Percentiles rank a stretch among this genome's conserved stretches.
Evolutionary conservation across 2,329 filamentous ascomycete species (phyloP).

Genomic region (Cryphonectria japonica): DNA sequence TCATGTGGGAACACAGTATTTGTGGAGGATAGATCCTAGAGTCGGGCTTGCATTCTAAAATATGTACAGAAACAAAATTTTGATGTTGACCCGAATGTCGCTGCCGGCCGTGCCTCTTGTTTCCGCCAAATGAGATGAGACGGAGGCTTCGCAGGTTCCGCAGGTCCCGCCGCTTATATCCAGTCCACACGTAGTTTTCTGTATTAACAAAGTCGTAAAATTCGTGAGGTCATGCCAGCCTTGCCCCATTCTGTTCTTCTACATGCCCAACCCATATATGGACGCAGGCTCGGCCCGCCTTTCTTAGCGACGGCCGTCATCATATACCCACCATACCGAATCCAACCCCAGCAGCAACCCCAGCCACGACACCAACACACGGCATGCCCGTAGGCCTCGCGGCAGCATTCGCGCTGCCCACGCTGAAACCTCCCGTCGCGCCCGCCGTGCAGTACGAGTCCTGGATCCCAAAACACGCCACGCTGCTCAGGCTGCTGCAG

Average conservation of each 20-base stretch:
- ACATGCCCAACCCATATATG: no score
- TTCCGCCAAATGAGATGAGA: not conserved
- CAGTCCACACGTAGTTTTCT: not conserved
- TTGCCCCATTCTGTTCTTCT: not conserved
- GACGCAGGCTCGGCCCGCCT: not conserved
- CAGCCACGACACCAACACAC: conserved; percentile 33
- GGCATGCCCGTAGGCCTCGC: conserved; percentile 34
- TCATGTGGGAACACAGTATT: not conserved
- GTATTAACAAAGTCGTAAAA: not conserved
- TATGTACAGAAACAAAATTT: not conserved
- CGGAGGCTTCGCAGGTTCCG: not conserved
- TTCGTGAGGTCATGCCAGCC: not conserved
- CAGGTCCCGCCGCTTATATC: not conserved
- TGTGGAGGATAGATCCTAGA: not conserved
- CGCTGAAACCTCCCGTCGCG: conserved; percentile 35
- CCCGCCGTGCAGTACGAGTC: conserved; percentile 45
- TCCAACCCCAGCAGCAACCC: conserved; percentile 32
- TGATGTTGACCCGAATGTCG: not conserved
- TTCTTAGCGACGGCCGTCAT: not conserved
- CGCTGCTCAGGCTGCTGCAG: conserved; percentile 58
- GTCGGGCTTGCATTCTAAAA: not conserved
- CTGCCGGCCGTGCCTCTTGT: not conserved
- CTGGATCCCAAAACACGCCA: conserved; percentile 53
- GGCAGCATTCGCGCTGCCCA: conserved; percentile 34
- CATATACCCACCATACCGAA: conserved; percentile 28